Evolutionary conservation across 306 rosid genomes (phyloP).

Genomic region (Inga laurina): DNA sequence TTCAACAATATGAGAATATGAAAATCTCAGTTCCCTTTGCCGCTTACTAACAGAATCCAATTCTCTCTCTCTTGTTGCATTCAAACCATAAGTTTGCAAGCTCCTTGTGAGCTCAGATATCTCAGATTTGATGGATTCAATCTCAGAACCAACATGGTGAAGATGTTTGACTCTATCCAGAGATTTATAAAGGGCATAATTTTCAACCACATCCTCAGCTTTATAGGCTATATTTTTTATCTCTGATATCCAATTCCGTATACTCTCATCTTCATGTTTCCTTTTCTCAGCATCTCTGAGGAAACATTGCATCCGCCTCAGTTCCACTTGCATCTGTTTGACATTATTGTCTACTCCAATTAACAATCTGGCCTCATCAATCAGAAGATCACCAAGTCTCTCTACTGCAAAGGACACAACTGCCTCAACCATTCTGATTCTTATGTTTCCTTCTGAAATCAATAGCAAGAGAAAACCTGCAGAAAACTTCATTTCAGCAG

Average conservation of each 20-base stretch:
- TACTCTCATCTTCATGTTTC: constrained; percentile 36
- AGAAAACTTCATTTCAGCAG: constrained; percentile 1
- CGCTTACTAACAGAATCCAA: neutral
- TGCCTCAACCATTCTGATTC: constrained; percentile 37
- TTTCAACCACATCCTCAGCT: constrained; percentile 54
- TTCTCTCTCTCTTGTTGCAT: constrained; percentile 21
- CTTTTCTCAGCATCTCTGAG: constrained; percentile 49
- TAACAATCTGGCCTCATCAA: constrained; percentile 40
- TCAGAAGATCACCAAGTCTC: constrained; percentile 39
- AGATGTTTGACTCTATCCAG: constrained; percentile 1
- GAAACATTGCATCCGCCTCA: constrained; percentile 50
- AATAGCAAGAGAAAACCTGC: neutral
- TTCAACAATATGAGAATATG: constrained; percentile 51
- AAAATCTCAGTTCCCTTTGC: constrained; percentile 40
- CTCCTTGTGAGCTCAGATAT: constrained; percentile 40
- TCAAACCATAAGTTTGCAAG: constrained; percentile 41
- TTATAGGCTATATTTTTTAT: constrained; percentile 48
- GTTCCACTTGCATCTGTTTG: constrained; percentile 34
- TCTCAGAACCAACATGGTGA: constrained; percentile 37
- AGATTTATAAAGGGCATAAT: constrained; percentile 37
- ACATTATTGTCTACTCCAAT: constrained; percentile 36
- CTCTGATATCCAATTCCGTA: constrained; percentile 45
- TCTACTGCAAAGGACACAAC: constrained; percentile 44
- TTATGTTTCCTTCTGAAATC: constrained; percentile 6
- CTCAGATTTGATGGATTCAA: constrained; percentile 26